phyloP scores from a whole-genome alignment of 2,329 filamentous ascomycete species.

The Cladophialophora immunda region DNA sequence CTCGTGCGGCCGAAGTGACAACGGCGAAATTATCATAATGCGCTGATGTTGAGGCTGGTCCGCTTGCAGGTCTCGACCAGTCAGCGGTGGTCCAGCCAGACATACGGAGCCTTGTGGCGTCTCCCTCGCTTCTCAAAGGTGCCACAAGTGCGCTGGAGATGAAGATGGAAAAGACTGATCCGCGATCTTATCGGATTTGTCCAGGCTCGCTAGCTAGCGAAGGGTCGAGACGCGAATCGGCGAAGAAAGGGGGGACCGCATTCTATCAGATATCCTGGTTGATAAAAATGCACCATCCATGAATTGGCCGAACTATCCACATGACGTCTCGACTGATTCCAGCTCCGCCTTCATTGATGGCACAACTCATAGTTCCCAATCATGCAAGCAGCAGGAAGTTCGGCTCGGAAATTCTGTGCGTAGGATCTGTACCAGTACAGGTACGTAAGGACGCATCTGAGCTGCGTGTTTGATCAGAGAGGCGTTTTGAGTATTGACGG shows the following conservation, averaged over 20 bases:
- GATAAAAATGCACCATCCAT: too few relatives aligned
- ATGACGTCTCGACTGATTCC: neutral
- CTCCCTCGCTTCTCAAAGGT: neutral
- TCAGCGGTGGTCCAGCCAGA: slow-evolving; percentile 2
- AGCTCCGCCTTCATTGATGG: neutral
- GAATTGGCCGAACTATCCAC: too few relatives aligned
- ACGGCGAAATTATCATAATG: neutral
- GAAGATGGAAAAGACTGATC: neutral
- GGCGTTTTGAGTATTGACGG: too few relatives aligned
- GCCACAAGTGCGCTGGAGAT: slow-evolving; percentile 9
- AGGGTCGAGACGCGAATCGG: neutral
- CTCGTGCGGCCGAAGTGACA: neutral
- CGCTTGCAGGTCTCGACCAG: neutral
- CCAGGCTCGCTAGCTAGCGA: neutral
- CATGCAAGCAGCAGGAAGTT: neutral
- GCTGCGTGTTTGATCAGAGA: neutral
- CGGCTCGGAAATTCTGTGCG: neutral
- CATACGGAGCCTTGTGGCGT: slow-evolving; percentile 16
- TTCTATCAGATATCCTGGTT: neutral
- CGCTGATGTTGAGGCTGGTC: slow-evolving; percentile 3
- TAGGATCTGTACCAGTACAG: neutral
- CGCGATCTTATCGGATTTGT: too few relatives aligned
- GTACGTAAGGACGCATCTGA: neutral
- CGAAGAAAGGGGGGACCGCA: neutral
- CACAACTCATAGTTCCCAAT: neutral